Percentiles rank a stretch among this genome's conserved stretches.
Evolutionary conservation across 805 yeast species (phyloP).

Genomic region (Saturnispora besseyi): DNA sequence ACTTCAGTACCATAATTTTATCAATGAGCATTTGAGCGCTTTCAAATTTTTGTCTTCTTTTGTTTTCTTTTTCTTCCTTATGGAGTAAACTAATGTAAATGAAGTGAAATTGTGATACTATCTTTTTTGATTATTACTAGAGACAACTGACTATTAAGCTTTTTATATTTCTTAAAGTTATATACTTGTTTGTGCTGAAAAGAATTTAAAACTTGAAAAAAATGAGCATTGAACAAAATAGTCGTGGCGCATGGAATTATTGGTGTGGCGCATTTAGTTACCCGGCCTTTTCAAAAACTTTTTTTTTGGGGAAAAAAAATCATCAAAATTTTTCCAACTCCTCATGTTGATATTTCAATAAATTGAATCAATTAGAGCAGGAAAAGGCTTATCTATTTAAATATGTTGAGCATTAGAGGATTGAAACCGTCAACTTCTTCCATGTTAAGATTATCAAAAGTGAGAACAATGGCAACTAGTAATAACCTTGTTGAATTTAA

Average conservation of each 20-base stretch:
- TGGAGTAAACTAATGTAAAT: no score
- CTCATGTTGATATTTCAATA: neutral
- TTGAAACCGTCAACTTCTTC: neutral
- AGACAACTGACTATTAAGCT: no score
- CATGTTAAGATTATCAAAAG: neutral
- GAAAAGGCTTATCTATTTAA: neutral
- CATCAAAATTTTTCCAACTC: neutral
- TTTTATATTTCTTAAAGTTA: no score
- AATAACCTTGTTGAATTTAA: constrained; percentile 43
- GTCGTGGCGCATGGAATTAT: neutral
- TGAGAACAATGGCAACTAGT: constrained; percentile 18
- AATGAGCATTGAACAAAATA: neutral
- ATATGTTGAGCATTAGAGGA: neutral
- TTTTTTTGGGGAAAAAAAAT: neutral
- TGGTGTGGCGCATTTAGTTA: neutral
- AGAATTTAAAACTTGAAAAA: no score
- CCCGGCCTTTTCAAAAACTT: neutral
- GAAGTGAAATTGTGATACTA: no score
- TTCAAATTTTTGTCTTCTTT: no score
- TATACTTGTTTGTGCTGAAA: no score
- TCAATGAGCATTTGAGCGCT: no score
- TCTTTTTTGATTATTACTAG: no score
- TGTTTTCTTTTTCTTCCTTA: no score
- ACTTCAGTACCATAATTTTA: no score
- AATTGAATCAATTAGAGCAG: neutral